Conservation (phyloP, 1,284 basidiomycete genomes). For the Caloboletus inedulis region DNA sequence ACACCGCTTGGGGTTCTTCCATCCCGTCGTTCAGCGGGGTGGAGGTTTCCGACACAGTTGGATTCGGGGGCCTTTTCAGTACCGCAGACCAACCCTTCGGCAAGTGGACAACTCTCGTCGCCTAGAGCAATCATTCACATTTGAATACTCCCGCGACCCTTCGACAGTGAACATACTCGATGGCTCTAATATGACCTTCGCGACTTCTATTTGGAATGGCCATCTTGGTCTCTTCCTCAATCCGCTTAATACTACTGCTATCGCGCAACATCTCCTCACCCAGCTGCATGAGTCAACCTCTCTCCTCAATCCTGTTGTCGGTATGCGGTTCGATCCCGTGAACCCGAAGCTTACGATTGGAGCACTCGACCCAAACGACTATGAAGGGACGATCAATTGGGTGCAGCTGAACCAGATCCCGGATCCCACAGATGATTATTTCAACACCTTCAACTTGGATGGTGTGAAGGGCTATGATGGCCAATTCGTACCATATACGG, state of each 20-base stretch:
- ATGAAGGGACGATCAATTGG: slow-evolving; percentile 34
- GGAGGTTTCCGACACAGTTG: slow-evolving; percentile 18
- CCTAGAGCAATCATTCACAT: neutral
- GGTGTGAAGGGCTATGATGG: slow-evolving; percentile 33
- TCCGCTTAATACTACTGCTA: slow-evolving; percentile 18
- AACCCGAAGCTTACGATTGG: slow-evolving; percentile 34
- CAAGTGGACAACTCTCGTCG: neutral
- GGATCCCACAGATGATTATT: slow-evolving; percentile 12
- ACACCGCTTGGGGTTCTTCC: slow-evolving; percentile 14
- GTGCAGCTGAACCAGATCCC: slow-evolving; percentile 24
- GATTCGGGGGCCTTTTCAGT: slow-evolving; percentile 26
- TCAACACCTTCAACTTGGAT: slow-evolving; percentile 27
- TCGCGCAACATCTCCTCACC: slow-evolving; percentile 15
- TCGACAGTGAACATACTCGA: slow-evolving; percentile 23
- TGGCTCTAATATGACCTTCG: slow-evolving; percentile 11
- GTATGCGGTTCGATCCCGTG: slow-evolving; percentile 28
- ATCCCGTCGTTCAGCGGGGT: slow-evolving; percentile 21
- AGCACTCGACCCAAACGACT: slow-evolving; percentile 33
- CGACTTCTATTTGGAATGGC: slow-evolving; percentile 23
- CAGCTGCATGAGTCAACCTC: slow-evolving; percentile 20
- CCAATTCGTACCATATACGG: slow-evolving; percentile 22
- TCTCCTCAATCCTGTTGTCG: slow-evolving; percentile 33
- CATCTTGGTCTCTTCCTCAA: slow-evolving; percentile 27
- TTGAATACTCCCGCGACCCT: neutral
- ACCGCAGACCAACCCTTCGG: slow-evolving; percentile 18